These are phyloP conservation scores for Penicillium chermesinum DNA, from an alignment of 495 filamentous ascomycete genomes.

Conservation along the genomic window DNA sequence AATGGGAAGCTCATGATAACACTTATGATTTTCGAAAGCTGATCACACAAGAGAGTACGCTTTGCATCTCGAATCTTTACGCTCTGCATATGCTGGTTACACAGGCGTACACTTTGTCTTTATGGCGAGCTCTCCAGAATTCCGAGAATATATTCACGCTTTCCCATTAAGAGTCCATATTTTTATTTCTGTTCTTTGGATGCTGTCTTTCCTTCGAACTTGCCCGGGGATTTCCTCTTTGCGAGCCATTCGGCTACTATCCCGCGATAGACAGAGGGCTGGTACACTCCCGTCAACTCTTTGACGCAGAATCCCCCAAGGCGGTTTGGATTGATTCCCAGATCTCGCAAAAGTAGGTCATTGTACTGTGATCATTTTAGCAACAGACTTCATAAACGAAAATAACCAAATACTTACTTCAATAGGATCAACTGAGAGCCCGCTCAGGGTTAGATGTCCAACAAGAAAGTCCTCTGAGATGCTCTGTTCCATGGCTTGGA, in stretches of 20 bases:
- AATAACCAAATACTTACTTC: constrained; percentile 11
- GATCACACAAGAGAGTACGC: too few species aligned
- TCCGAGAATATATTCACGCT: too few species aligned
- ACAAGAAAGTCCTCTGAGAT: constrained; percentile 29
- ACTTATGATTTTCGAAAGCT: too few species aligned
- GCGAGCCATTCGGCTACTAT: constrained; percentile 27
- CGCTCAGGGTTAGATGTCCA: constrained; percentile 20
- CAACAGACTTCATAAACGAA: background rate
- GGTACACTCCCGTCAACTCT: constrained; percentile 26
- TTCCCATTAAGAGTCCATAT: too few species aligned
- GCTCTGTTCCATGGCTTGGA: constrained; percentile 8
- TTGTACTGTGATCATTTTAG: constrained; percentile 20
- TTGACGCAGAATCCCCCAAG: constrained; percentile 19
- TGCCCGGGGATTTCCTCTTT: background rate
- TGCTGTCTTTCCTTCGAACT: too few species aligned
- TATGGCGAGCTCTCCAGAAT: too few species aligned
- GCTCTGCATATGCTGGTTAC: too few species aligned
- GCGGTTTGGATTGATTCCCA: constrained; percentile 28
- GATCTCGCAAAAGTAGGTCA: constrained; percentile 25
- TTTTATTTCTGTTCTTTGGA: too few species aligned
- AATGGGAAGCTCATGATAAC: too few species aligned
- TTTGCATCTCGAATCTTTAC: too few species aligned
- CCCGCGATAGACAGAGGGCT: constrained; percentile 24
- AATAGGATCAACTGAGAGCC: constrained; percentile 27
- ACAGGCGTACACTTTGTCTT: too few species aligned